Evolutionary conservation across 2,329 filamentous ascomycete species (phyloP).

Genomic region (Didymella pinodella): DNA sequence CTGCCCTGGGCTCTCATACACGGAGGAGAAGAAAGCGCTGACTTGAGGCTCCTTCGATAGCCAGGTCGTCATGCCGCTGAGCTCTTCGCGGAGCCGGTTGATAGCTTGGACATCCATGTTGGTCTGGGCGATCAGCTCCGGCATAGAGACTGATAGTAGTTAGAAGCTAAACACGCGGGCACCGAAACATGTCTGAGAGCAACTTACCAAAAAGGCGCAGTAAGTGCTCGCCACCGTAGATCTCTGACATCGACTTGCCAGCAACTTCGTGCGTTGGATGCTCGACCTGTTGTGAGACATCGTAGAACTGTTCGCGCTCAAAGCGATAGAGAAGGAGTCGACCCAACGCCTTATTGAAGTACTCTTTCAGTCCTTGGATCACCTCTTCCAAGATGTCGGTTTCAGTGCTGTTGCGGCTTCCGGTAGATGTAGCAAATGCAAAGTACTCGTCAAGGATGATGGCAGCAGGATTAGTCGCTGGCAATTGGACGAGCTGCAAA

Average conservation of each 20-base stretch:
- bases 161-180: conserved; percentile 2
- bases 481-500: conserved; percentile 84
- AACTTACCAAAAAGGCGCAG: conserved; percentile 83
- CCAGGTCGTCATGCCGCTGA: conserved; percentile 86
- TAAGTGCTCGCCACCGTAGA: conserved; percentile 93
- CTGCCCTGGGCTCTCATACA: conserved; percentile 76
- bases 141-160: conserved; percentile 73
- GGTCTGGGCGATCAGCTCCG: conserved; percentile 93
- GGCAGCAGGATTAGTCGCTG: conserved; percentile 76
- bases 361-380: conserved; percentile 83
- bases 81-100: conserved; percentile 84
- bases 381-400: conserved; percentile 90
- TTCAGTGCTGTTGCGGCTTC: conserved; percentile 69
- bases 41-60: conserved; percentile 73
- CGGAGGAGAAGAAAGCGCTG: conserved; percentile 76
- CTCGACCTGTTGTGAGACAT: conserved; percentile 75
- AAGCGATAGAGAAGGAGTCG: conserved; percentile 93
- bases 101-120: conserved; percentile 97
- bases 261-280: conserved; percentile 67
- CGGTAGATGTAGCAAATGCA: conserved; percentile 72
- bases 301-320: conserved; percentile 86
- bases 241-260: conserved; percentile 76
- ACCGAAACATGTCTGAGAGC: neutral
- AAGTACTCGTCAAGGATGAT: conserved; percentile 84
- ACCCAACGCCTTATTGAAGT: conserved; percentile 90